Conservation (phyloP, 1,284 basidiomycete genomes). For the Neolentinus lepideus region DNA sequence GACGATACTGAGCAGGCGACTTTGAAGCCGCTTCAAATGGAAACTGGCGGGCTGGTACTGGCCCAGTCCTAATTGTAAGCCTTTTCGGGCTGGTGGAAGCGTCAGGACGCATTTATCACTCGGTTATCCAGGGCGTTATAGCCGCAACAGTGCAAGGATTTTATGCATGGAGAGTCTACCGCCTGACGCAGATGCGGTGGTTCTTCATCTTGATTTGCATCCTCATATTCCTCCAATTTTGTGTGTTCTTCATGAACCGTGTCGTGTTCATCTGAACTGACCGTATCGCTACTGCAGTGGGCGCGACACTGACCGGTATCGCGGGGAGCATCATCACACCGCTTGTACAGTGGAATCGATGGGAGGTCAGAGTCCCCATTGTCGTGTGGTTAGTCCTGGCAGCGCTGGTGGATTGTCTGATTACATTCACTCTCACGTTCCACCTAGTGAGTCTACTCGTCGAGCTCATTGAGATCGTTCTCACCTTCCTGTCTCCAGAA, state of each 20-base stretch:
- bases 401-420: background rate
- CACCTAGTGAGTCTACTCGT: background rate
- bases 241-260: background rate
- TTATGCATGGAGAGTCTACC: slow-evolving; percentile 1
- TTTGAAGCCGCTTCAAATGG: background rate
- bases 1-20: background rate
- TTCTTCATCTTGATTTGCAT: background rate
- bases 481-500: background rate
- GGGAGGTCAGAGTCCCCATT: background rate
- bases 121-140: background rate
- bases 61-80: background rate
- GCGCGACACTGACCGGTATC: background rate
- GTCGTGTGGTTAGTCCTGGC: background rate
- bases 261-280: background rate
- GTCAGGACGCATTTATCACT: background rate
- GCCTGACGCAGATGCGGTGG: background rate
- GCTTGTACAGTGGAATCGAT: background rate
- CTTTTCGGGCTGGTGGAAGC: background rate
- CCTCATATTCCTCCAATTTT: background rate
- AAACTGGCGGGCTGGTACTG: background rate
- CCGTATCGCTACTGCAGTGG: background rate
- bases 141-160: slow-evolving; percentile 1
- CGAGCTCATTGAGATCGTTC: background rate
- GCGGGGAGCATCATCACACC: background rate
- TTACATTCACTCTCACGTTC: background rate